Conservation (phyloP, 169 alveolate species). For the Plasmodium gaboni region DNA sequence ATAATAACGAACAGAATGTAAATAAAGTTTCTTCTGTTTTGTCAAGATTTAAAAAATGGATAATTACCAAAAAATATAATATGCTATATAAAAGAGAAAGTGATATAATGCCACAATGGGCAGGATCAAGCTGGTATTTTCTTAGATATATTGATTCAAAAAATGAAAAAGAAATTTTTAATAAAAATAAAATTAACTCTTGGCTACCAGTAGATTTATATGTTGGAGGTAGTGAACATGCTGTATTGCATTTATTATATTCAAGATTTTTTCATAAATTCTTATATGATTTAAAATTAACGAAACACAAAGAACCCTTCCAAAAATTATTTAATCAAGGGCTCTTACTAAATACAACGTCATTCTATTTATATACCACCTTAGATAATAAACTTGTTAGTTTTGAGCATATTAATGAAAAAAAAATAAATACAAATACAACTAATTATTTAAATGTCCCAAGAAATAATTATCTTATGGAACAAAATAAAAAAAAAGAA, state of each 20-base stretch:
- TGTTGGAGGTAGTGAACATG: slow-evolving; percentile 95
- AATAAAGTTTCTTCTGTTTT: slow-evolving; percentile 18
- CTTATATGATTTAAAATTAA: slow-evolving; percentile 85
- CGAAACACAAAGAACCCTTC: slow-evolving; percentile 91
- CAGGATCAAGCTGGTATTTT: slow-evolving; percentile 94
- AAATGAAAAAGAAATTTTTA: slow-evolving; percentile 78
- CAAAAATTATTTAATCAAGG: slow-evolving; percentile 90
- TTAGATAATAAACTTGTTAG: slow-evolving; percentile 26
- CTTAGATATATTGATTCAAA: slow-evolving; percentile 90
- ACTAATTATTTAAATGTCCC: not conserved
- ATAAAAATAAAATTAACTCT: slow-evolving; percentile 59
- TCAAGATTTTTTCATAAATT: slow-evolving; percentile 94
- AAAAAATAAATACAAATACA: not conserved
- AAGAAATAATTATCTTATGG: not conserved
- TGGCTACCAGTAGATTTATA: slow-evolving; percentile 96
- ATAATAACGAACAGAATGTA: not conserved
- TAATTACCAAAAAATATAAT: slow-evolving; percentile 75
- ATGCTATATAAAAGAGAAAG: slow-evolving; percentile 81
- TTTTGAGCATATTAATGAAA: not conserved
- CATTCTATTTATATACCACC: slow-evolving; percentile 62
- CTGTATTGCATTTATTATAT: slow-evolving; percentile 93
- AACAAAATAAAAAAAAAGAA: not conserved
- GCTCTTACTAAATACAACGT: slow-evolving; percentile 83
- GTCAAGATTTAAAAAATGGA: slow-evolving; percentile 69
- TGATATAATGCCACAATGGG: slow-evolving; percentile 96